Base-by-base conservation (phyloP, 331 rosid species). In the Arachis monticola region DNA sequence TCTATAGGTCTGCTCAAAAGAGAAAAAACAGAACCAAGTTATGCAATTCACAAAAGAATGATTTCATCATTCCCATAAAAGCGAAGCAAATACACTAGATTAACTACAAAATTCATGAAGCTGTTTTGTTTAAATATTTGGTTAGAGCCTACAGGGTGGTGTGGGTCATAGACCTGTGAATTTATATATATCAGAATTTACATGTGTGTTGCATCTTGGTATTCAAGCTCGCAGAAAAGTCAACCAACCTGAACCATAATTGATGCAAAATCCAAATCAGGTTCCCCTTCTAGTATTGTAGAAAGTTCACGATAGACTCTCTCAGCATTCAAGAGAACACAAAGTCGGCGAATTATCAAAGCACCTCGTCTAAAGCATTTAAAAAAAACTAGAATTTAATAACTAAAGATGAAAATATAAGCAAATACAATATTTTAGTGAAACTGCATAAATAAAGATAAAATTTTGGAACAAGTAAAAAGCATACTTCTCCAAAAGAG, bases 271-370 rank as follows among this genome's bases (percentile, higher is more conserved):
- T 89, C 92, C 92, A 92, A 79, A 75, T 92, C 85, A 3, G 92
- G 83, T 74, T 92, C 99, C 74, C 81, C 88, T 87, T 92, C 97
- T 67, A 95, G 80, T 83, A 92, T 90, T 32, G 88, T 83, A 62
- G 99, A 95, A 73, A 95, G 87, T 70, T 95, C 97, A 13, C 92
- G 87, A 78, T 95, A 95, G 70, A 95, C 96, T 82, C 96, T 85
- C 83, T 95, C 98, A 73, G 99, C 98, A 83, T 92, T 81, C 84
- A 95, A 82, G 77, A 90, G 99, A 79, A 90, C 99, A 88, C 99
- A 90, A 55, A 95, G 93, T 31, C 94, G 90, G 61, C 97, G 96
- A 75, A 95, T 89, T 76, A 95, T 95, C 85, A 95, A 83, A 64
- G 98, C 97, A 78, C 99, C 99, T 58, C 97, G 99, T 81, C 99